phyloP scores from a whole-genome alignment of 371 early-diverging fungal species.

The Mucor ambiguus region DNA sequence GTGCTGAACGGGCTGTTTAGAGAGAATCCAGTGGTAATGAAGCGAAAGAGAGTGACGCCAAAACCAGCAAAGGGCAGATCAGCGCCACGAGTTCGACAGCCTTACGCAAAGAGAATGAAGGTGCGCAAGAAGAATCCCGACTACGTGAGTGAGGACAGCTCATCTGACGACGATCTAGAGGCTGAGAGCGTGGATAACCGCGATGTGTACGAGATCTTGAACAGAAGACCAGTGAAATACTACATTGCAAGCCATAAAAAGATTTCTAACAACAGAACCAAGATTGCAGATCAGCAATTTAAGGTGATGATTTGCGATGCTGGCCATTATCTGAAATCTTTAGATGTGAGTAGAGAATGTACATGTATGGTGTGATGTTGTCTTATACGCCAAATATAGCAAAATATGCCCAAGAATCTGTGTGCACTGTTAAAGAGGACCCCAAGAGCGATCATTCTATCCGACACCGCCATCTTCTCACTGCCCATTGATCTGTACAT shows the following conservation, averaged over 20 bases:
- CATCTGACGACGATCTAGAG: not conserved
- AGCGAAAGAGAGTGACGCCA: not conserved
- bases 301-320: conserved; percentile 41
- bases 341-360: conserved; percentile 34
- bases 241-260: conserved; percentile 50
- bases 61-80: not conserved
- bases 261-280: conserved; percentile 30
- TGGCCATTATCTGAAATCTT: conserved; percentile 63
- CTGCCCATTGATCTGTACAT: conserved; percentile 67
- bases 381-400: not conserved
- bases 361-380: too few species aligned
- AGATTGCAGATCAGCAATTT: conserved; percentile 34
- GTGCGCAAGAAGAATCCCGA: not conserved
- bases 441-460: conserved; percentile 44
- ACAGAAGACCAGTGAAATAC: conserved; percentile 23
- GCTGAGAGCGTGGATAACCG: not conserved
- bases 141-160: not conserved
- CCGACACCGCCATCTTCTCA: conserved; percentile 65
- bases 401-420: conserved; percentile 8
- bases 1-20: not conserved
- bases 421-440: conserved; percentile 43
- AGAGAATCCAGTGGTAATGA: not conserved
- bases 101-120: conserved; percentile 7
- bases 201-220: not conserved
- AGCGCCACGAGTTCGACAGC: not conserved